These are phyloP conservation scores for Nitzschia sp. DNA, from an alignment of 108 stramenopile genomes.

Conservation along the genomic window DNA sequence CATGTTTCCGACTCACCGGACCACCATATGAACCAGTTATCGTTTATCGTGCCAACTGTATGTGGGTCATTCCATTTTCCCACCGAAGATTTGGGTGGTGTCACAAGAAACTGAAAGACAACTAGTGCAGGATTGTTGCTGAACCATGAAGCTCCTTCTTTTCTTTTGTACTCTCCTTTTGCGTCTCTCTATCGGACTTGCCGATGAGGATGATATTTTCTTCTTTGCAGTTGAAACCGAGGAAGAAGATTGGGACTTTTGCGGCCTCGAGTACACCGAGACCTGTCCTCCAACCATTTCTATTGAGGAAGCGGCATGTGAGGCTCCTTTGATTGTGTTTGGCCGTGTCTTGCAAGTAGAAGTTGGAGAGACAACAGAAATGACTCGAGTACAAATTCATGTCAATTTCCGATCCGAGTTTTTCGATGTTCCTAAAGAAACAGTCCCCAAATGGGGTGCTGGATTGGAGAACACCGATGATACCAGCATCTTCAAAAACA, in stretches of 20 bases:
- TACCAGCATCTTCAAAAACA: constrained; percentile 8
- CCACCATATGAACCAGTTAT: no score
- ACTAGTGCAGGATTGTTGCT: no score
- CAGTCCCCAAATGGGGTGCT: constrained; percentile 25
- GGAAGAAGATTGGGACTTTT: constrained; percentile 17
- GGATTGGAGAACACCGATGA: constrained; percentile 18
- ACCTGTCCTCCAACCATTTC: constrained; percentile 17
- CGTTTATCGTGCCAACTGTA: no score
- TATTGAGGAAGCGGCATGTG: constrained; percentile 23
- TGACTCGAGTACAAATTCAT: constrained; percentile 11
- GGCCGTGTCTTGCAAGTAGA: constrained; percentile 18
- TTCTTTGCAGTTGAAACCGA: constrained; percentile 2
- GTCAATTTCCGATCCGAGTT: constrained; percentile 17
- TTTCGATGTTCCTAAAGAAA: constrained; percentile 1
- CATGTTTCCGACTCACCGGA: no score
- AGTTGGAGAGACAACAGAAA: constrained; percentile 16
- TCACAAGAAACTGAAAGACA: no score
- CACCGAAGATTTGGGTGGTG: no score
- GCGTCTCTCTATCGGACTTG: no score
- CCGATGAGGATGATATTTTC: not conserved
- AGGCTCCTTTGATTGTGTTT: constrained; percentile 15
- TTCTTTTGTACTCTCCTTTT: no score
- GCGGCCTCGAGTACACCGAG: constrained; percentile 4
- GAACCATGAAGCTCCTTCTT: no score
- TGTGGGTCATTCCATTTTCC: no score